phyloP scores from a whole-genome alignment of 2,329 filamentous ascomycete species.

The Aureobasidium sp. region DNA sequence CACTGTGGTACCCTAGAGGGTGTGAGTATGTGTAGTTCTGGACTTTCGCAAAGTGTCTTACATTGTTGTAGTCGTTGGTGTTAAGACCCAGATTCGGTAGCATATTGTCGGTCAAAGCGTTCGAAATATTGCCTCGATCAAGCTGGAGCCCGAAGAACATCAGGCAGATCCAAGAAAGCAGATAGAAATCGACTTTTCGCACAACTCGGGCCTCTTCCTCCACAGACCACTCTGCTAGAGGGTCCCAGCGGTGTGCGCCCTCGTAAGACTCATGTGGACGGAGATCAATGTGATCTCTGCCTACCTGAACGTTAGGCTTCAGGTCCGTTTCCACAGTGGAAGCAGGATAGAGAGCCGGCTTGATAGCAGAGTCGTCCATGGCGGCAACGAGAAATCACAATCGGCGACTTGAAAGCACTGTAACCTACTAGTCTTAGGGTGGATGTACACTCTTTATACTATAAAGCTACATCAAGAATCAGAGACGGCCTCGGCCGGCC shows the following conservation, averaged over 20 bases:
- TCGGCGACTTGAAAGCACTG: neutral
- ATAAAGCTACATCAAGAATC: neutral
- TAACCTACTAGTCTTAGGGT: neutral
- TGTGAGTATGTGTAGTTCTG: constrained; percentile 20
- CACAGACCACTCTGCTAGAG: constrained; percentile 10
- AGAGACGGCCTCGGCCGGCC: neutral
- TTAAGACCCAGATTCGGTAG: constrained; percentile 11
- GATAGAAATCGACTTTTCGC: constrained; percentile 13
- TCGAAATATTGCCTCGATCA: constrained; percentile 14
- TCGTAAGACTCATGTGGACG: constrained; percentile 8
- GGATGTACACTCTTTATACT: neutral
- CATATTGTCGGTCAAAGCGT: constrained; percentile 16
- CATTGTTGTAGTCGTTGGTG: constrained; percentile 15
- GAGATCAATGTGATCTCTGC: constrained; percentile 8
- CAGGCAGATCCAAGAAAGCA: constrained; percentile 13
- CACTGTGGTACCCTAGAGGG: constrained; percentile 11
- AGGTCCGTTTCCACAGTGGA: neutral
- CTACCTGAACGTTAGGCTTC: constrained; percentile 3
- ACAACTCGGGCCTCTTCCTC: constrained; percentile 14
- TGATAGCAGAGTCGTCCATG: constrained; percentile 8
- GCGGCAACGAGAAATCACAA: neutral
- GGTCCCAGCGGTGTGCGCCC: constrained; percentile 9
- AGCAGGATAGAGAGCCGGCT: constrained; percentile 1
- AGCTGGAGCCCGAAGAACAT: constrained; percentile 14
- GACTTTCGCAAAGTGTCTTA: neutral